A percentile compares a stretch with the other conserved stretches of the same genome.
phyloP scores from a whole-genome alignment of 1,284 basidiomycete genomes.

The Malassezia pachydermatis region DNA sequence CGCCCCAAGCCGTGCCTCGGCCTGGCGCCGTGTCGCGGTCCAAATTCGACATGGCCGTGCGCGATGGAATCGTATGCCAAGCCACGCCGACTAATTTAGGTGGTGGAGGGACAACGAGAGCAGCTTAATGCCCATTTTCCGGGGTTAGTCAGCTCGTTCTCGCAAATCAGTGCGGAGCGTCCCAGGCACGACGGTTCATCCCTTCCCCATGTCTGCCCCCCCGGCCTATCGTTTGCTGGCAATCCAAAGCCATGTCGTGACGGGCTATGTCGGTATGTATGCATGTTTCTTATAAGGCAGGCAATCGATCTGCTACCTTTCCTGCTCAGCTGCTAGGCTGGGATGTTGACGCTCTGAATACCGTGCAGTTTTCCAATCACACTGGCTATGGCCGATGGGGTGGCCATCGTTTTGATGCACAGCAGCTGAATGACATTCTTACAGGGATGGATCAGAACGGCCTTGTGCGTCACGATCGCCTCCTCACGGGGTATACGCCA shows the following conservation, averaged over 20 bases:
- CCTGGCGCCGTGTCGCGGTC: too few relatives aligned
- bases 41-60: too few relatives aligned
- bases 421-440: conserved; percentile 48
- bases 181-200: too few relatives aligned
- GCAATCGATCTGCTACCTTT: conserved; percentile 72
- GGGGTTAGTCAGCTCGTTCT: too few relatives aligned
- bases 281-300: conserved; percentile 51
- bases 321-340: conserved; percentile 88
- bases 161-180: too few relatives aligned
- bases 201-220: too few relatives aligned
- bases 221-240: conserved; percentile 48
- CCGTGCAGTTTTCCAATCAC: conserved; percentile 72
- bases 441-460: conserved; percentile 35
- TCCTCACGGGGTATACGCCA: conserved; percentile 67
- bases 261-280: conserved; percentile 78
- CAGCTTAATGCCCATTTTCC: too few relatives aligned
- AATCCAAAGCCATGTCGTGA: conserved; percentile 85
- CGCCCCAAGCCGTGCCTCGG: too few relatives aligned
- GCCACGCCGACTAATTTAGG: too few relatives aligned
- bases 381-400: conserved; percentile 58
- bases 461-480: conserved; percentile 30
- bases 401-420: conserved; percentile 48
- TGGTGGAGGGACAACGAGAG: too few relatives aligned
- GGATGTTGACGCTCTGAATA: conserved; percentile 93
- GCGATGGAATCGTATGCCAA: too few relatives aligned